These are phyloP conservation scores for Nannochloropsis granulata DNA, from an alignment of 108 stramenopile genomes.

Conservation along the genomic window DNA sequence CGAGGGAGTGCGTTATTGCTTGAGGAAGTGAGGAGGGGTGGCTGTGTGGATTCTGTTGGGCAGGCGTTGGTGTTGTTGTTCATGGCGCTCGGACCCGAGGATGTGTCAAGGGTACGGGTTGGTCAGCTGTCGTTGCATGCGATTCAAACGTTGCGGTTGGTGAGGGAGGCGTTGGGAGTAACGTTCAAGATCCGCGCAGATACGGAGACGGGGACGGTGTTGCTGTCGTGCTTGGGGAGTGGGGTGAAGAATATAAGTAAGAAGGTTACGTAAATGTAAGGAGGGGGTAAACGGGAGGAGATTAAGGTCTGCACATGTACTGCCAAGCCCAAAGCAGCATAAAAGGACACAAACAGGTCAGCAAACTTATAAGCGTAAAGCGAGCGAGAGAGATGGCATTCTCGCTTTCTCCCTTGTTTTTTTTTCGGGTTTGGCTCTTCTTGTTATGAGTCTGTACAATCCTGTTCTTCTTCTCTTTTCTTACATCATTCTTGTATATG, in stretches of 20 bases:
- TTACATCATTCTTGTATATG: not conserved
- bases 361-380: no score
- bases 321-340: no score
- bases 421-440: no score
- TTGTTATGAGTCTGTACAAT: not conserved
- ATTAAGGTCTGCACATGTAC: no score
- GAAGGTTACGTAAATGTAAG: slow-evolving; percentile 13
- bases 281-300: no score
- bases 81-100: slow-evolving; percentile 92
- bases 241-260: slow-evolving; percentile 42
- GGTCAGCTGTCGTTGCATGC: slow-evolving; percentile 24
- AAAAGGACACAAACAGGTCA: no score
- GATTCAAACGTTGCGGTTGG: slow-evolving; percentile 30
- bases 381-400: no score
- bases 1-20: slow-evolving; percentile 62
- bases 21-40: slow-evolving; percentile 76
- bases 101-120: slow-evolving; percentile 45
- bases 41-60: slow-evolving; percentile 71
- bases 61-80: slow-evolving; percentile 73
- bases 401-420: no score
- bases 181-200: slow-evolving; percentile 36
- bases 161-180: slow-evolving; percentile 39
- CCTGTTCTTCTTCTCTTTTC: not conserved
- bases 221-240: slow-evolving; percentile 39
- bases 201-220: slow-evolving; percentile 15